These are phyloP conservation scores for Moniliella sp. DNA, from an alignment of 1,284 basidiomycete genomes.

Conservation along the genomic window DNA sequence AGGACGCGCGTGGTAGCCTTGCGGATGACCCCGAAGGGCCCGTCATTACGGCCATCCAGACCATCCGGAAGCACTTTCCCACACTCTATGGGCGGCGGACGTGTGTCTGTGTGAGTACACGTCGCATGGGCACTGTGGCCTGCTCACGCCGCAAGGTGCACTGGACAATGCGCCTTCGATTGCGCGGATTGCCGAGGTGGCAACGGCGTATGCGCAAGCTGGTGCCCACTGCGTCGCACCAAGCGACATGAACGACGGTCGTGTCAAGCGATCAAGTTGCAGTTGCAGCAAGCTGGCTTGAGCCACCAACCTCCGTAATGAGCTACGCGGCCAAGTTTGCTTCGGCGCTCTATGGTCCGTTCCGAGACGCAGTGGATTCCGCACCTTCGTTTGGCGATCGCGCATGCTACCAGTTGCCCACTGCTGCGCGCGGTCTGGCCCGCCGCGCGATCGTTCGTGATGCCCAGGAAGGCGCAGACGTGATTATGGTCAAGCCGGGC, in stretches of 20 bases:
- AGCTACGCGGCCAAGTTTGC: conserved; percentile 98
- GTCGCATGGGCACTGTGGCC: conserved; percentile 85
- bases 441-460: conserved; percentile 78
- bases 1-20: conserved; percentile 63
- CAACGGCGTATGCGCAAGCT: conserved; percentile 71
- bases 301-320: conserved; percentile 59
- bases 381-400: conserved; percentile 81
- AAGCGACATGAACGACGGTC: conserved; percentile 98
- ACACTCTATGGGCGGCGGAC: conserved; percentile 49
- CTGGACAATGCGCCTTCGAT: conserved; percentile 42
- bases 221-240: conserved; percentile 95
- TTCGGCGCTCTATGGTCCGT: conserved; percentile 84
- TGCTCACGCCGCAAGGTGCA: conserved; percentile 51
- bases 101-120: conserved; percentile 99
- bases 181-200: conserved; percentile 68
- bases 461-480: conserved; percentile 77
- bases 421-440: conserved; percentile 66
- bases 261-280: conserved; percentile 70
- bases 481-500: conserved; percentile 95
- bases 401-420: conserved; percentile 91
- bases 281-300: conserved; percentile 60
- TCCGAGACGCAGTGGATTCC: conserved; percentile 89
- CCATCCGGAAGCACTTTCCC: conserved; percentile 57
- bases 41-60: conserved; percentile 70
- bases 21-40: conserved; percentile 78